Percentiles rank a stretch among this genome's conserved stretches.
These are phyloP conservation scores for Aureococcus anophagefferens DNA, from an alignment of 108 stramenopile species.

Conservation along the genomic window DNA sequence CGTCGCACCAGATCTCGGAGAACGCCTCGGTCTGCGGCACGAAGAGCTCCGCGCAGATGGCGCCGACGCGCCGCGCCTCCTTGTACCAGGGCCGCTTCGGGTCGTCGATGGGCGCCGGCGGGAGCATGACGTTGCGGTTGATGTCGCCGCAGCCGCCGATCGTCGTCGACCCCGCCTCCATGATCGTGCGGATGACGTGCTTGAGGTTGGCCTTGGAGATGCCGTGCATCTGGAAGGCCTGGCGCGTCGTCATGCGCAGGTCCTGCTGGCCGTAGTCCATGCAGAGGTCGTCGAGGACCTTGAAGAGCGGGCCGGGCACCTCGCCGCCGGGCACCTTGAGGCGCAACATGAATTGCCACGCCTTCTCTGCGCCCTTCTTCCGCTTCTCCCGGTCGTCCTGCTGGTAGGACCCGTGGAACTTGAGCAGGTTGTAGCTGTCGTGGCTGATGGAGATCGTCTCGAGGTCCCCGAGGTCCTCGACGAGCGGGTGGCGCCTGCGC, in stretches of 20 bases:
- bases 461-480: background rate
- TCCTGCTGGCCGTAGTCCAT: slow-evolving; percentile 81
- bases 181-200: slow-evolving; percentile 84
- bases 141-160: slow-evolving; percentile 97
- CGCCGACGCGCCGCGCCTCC: slow-evolving; percentile 60
- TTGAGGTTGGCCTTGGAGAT: slow-evolving; percentile 88
- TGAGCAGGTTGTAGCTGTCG: slow-evolving; percentile 65
- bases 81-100: slow-evolving; percentile 47
- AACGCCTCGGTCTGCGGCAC: slow-evolving; percentile 86
- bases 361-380: slow-evolving; percentile 41
- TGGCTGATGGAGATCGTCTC: background rate
- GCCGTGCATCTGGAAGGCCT: slow-evolving; percentile 97
- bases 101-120: slow-evolving; percentile 73
- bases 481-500: background rate
- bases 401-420: slow-evolving; percentile 96
- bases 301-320: slow-evolving; percentile 77
- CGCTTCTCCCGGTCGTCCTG: slow-evolving; percentile 86
- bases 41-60: slow-evolving; percentile 85
- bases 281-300: slow-evolving; percentile 75
- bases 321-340: slow-evolving; percentile 96
- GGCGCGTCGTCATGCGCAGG: slow-evolving; percentile 88
- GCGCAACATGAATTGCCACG: slow-evolving; percentile 82
- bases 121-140: slow-evolving; percentile 86
- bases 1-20: slow-evolving; percentile 87
- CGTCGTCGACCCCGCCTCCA: slow-evolving; percentile 87